phyloP scores from a whole-genome alignment of 129 eudicot species.

The Lonicera japonica region DNA sequence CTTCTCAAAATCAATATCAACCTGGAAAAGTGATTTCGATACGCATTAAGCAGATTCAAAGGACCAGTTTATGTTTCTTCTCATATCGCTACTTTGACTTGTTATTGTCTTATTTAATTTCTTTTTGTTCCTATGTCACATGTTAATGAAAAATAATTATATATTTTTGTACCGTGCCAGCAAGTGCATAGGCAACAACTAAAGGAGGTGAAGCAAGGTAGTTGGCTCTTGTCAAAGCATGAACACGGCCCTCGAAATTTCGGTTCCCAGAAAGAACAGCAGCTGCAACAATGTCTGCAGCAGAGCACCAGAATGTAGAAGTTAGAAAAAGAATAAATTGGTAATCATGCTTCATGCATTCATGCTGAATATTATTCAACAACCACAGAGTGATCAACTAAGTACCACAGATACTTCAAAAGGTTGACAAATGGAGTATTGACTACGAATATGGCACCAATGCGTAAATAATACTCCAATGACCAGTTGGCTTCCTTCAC shows the following conservation, averaged over 20 bases:
- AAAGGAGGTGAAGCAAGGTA: conserved; percentile 98
- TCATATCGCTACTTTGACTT: background rate
- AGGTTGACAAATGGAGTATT: no score
- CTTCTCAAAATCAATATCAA: conserved; percentile 91
- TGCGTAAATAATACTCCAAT: no score
- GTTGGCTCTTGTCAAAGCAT: conserved; percentile 91
- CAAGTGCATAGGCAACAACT: conserved; percentile 99
- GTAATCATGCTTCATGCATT: conserved; percentile 3
- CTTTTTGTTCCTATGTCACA: background rate
- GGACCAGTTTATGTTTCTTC: background rate
- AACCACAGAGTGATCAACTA: background rate
- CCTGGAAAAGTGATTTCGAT: conserved; percentile 36
- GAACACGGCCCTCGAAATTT: conserved; percentile 97
- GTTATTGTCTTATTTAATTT: no score
- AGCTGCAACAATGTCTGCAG: conserved; percentile 84
- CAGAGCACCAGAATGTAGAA: conserved; percentile 10
- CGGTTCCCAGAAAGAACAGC: conserved; percentile 96
- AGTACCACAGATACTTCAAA: background rate
- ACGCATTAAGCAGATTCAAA: background rate
- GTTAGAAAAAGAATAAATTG: background rate
- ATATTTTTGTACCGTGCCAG: conserved; percentile 70
- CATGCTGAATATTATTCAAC: background rate
- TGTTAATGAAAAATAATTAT: background rate
- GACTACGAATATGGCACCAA: no score
- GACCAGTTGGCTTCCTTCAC: no score